Conservation (phyloP, 2,329 filamentous ascomycete genomes). For the Penicillium olsonii region DNA sequence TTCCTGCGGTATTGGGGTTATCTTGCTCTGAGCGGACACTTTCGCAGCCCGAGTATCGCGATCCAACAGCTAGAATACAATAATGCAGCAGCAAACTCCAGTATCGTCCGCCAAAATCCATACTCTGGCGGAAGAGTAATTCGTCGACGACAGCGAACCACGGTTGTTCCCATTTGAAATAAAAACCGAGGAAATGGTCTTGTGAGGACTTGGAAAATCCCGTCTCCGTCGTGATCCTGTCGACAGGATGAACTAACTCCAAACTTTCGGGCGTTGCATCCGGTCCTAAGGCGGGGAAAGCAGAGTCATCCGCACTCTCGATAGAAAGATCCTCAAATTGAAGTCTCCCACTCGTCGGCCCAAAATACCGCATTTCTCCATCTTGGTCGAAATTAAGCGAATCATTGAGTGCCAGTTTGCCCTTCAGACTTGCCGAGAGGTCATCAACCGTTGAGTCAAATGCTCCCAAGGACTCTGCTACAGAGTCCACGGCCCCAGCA, state of each 20-base stretch:
- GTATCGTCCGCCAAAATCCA: conserved; percentile 28
- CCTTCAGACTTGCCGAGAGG: too few relatives aligned
- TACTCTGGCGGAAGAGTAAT: conserved; percentile 34
- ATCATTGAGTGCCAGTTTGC: conserved; percentile 36
- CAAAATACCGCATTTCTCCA: conserved; percentile 39
- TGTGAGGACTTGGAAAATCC: too few relatives aligned
- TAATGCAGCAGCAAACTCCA: conserved; percentile 35
- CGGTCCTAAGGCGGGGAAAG: too few relatives aligned
- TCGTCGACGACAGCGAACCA: conserved; percentile 42
- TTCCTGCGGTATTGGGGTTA: conserved; percentile 38
- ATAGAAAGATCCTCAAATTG: too few relatives aligned
- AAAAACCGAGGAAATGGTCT: conserved; percentile 34
- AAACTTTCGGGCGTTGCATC: too few relatives aligned
- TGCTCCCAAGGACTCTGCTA: too few relatives aligned
- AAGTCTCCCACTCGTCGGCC: conserved; percentile 38
- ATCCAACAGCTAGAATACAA: conserved; percentile 38
- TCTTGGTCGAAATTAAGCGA: conserved; percentile 39
- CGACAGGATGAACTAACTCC: too few relatives aligned
- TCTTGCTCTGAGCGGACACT: conserved; percentile 33
- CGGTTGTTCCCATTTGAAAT: conserved; percentile 42
- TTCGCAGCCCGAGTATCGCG: conserved; percentile 34
- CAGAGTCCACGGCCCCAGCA: too few relatives aligned
- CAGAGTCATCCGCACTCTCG: too few relatives aligned
- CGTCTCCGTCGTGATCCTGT: too few relatives aligned
- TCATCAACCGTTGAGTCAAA: too few relatives aligned